Base-by-base conservation (phyloP, 1,284 basidiomycete species). In the Moniliophthora roreri region DNA sequence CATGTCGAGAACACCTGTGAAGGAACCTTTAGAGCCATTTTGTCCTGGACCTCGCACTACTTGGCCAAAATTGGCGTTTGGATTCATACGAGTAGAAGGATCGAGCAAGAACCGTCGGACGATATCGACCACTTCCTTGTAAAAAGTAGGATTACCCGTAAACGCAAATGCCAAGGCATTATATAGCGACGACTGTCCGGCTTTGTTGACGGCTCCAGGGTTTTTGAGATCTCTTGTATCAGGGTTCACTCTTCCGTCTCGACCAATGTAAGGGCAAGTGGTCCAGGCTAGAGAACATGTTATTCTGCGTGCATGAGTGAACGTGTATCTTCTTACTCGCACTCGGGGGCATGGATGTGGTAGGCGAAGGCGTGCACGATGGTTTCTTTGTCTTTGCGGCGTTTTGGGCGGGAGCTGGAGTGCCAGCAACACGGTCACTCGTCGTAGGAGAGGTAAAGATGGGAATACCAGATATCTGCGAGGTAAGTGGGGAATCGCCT, bases 61-160 rank as follows among this genome's bases (percentile, higher is more conserved):
- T 66, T 87, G 85, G 0, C 80, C 83, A 58, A 75, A 87, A 58
- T 82, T 75, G 60, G 85, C 69, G 62, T 83, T 79, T 15, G 85
- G 83, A 60, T 81, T 79, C 78, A 87, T 82, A n/a, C 63, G 67
- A 0, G 80, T 85, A 9, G 65, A 61, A 0, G 73, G 50, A 49
- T 77, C 65, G 35, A 85, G 64, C 70, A 86, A 86, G 65, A 79
- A 82, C 1, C 67, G 58, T 47, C 81, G 66, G 53, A 85, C 69
- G 54, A 74, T 73, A 13, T 59, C 57, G 10, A 62, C 74, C 4
- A 70, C 74, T 40, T 69, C 75, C 48, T 72, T 60, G 26, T 72
- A 70, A 60, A 72, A 74, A 13, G 60, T 44, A 15, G 66, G 52
- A n/a, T 71, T 66, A 58, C 69, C 71, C 48, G 73, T 68, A 42